phyloP scores from a whole-genome alignment of 179 eudicot species.

The Actinidia arguta region DNA sequence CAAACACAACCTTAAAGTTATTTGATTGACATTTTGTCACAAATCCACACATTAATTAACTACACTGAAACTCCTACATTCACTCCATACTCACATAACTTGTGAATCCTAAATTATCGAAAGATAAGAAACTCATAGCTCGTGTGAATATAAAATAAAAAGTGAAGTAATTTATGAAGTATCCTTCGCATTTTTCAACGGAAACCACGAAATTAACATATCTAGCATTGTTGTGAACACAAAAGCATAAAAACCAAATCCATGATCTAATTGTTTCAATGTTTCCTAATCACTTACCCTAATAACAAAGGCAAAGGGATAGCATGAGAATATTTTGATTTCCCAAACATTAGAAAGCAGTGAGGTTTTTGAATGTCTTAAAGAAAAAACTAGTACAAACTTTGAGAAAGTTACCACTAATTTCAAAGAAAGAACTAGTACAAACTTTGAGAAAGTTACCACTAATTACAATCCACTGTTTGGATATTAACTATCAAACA shows the following conservation, averaged over 20 bases:
- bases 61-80: no score
- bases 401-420: constrained; percentile 14
- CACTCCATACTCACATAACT: no score
- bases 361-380: not conserved
- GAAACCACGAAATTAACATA: not conserved
- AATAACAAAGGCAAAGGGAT: not conserved
- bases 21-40: no score
- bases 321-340: not conserved
- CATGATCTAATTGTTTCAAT: no score
- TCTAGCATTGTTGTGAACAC: no score
- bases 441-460: constrained; percentile 17
- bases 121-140: no score
- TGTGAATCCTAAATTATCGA: no score
- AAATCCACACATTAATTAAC: no score
- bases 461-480: not conserved
- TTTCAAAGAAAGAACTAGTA: no score
- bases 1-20: no score
- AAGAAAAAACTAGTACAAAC: not conserved
- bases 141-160: not conserved
- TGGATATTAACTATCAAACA: not conserved
- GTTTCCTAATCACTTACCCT: no score
- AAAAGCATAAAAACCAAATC: no score
- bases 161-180: not conserved
- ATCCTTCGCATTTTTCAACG: not conserved
- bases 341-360: constrained; percentile 1